Conservation (phyloP, 148 eudicot genomes). For the Pouteria glomerata region DNA sequence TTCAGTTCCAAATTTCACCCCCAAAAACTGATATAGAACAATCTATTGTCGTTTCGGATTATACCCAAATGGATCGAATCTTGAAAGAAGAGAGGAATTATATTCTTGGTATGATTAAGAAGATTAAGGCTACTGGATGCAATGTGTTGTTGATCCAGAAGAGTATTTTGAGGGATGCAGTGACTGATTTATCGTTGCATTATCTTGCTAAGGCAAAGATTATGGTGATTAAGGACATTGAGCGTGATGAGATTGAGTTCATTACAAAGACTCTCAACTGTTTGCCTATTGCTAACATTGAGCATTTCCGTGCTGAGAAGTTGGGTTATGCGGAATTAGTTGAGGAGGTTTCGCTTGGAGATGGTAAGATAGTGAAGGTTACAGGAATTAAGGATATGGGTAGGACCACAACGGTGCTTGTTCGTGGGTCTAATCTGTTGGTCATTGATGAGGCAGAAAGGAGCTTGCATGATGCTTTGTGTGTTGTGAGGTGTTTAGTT, state of each 20-base stretch:
- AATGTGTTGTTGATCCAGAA: slow-evolving; percentile 94
- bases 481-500: slow-evolving; percentile 95
- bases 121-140: slow-evolving; percentile 89
- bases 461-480: slow-evolving; percentile 96
- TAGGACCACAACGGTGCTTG: slow-evolving; percentile 77
- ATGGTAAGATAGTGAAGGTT: slow-evolving; percentile 80
- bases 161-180: slow-evolving; percentile 96
- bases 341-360: slow-evolving; percentile 83
- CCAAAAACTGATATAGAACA: slow-evolving; percentile 96
- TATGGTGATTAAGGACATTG: slow-evolving; percentile 88
- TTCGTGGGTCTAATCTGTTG: slow-evolving; percentile 87
- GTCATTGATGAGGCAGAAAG: slow-evolving; percentile 96
- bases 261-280: slow-evolving; percentile 95
- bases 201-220: slow-evolving; percentile 96
- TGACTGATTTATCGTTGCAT: slow-evolving; percentile 88
- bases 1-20: slow-evolving; percentile 94
- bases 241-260: slow-evolving; percentile 96
- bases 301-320: slow-evolving; percentile 93
- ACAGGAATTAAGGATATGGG: slow-evolving; percentile 95
- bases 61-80: slow-evolving; percentile 93
- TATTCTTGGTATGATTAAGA: slow-evolving; percentile 89
- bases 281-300: slow-evolving; percentile 83
- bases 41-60: slow-evolving; percentile 87
- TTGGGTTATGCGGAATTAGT: slow-evolving; percentile 81
- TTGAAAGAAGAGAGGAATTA: slow-evolving; percentile 95